Conservation (phyloP, 108 stramenopile genomes). For the Pseudonitzschia delicatissima region DNA sequence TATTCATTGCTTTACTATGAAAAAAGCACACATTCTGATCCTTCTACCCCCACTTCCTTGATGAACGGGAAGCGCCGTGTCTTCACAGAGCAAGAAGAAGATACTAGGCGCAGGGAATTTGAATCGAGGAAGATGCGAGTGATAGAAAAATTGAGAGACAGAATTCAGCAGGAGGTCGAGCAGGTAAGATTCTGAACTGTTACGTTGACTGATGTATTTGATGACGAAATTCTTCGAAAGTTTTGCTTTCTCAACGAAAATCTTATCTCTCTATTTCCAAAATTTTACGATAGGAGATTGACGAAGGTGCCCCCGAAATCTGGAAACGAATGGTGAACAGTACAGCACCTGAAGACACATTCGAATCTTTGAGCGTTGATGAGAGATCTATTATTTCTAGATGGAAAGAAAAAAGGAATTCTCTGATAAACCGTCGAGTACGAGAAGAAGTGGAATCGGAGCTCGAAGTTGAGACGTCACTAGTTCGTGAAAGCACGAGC, state of each 20-base stretch:
- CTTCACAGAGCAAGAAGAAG: slow-evolving; percentile 66
- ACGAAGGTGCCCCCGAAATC: slow-evolving; percentile 59
- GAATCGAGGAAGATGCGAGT: slow-evolving; percentile 39
- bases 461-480: slow-evolving; percentile 43
- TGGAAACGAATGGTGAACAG: slow-evolving; percentile 56
- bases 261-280: not conserved
- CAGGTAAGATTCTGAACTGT: slow-evolving; percentile 34
- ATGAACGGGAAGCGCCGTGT: slow-evolving; percentile 1
- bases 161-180: slow-evolving; percentile 42
- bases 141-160: slow-evolving; percentile 55
- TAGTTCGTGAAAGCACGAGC: slow-evolving; percentile 47
- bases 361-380: slow-evolving; percentile 26
- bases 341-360: slow-evolving; percentile 50
- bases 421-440: slow-evolving; percentile 42
- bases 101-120: slow-evolving; percentile 35
- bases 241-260: not conserved
- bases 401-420: slow-evolving; percentile 57
- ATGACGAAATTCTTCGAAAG: not conserved
- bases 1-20: slow-evolving; percentile 71
- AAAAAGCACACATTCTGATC: slow-evolving; percentile 20
- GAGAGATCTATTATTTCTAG: slow-evolving; percentile 47
- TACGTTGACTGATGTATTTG: not conserved
- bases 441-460: slow-evolving; percentile 56
- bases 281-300: slow-evolving; percentile 53
- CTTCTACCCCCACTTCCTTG: not conserved